These are phyloP conservation scores for Tetrahymena malaccensis DNA, from an alignment of 73 alveolate genomes.

Conservation along the genomic window DNA sequence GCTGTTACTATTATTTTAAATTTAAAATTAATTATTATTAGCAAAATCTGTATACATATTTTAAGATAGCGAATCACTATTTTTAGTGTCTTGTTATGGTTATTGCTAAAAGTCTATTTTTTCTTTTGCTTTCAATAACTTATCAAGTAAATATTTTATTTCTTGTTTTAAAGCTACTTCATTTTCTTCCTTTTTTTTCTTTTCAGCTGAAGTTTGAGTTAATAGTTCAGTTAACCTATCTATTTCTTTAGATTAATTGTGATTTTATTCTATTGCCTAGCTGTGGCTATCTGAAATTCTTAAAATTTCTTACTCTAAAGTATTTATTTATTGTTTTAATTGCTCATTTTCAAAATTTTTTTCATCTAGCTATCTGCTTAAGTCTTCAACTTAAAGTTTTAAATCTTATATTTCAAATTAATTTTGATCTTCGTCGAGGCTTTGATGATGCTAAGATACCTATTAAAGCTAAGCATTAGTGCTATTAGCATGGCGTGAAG, in stretches of 20 bases:
- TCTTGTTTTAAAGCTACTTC: background rate
- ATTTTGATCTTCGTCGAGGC: background rate
- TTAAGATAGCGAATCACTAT: background rate
- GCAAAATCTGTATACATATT: background rate
- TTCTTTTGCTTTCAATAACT: background rate
- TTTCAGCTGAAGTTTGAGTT: background rate
- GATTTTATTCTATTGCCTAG: background rate
- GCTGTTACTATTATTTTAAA: background rate
- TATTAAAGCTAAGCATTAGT: background rate
- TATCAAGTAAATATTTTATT: background rate
- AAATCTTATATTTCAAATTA: background rate
- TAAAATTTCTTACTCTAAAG: background rate
- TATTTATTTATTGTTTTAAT: background rate
- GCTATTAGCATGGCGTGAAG: background rate
- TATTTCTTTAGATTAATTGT: background rate
- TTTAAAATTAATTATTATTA: background rate
- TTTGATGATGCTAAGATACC: background rate
- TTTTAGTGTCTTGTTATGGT: background rate
- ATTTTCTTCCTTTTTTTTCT: background rate
- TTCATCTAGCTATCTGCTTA: background rate
- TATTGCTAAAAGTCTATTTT: background rate
- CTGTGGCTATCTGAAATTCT: background rate
- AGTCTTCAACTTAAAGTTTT: background rate
- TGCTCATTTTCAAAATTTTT: background rate
- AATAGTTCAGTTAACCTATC: background rate